phyloP scores from a whole-genome alignment of 2,329 filamentous ascomycete genomes.

The Cladophialophora chaetospira region DNA sequence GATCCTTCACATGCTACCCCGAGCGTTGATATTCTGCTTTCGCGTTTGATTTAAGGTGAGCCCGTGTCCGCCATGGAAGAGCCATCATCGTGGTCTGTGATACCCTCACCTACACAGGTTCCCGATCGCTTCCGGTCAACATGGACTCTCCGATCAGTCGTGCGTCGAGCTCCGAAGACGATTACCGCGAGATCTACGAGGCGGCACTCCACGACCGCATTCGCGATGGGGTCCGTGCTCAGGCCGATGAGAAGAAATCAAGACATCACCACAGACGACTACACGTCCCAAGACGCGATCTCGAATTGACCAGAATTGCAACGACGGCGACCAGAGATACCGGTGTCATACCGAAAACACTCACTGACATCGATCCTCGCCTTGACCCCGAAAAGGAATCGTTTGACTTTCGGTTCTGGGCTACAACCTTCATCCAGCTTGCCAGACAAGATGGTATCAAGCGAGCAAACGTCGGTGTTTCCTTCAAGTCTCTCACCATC shows the following conservation, averaged over 20 bases:
- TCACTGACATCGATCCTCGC: constrained; percentile 21
- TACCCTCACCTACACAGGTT: no score
- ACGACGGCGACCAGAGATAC: constrained; percentile 15
- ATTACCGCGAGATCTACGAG: constrained; percentile 15
- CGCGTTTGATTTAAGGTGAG: no score
- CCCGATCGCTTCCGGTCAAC: background rate
- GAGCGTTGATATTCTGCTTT: no score
- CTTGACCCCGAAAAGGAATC: constrained; percentile 19
- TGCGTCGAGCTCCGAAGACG: constrained; percentile 14
- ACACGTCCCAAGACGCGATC: background rate
- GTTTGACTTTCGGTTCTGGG: constrained; percentile 26
- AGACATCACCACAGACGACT: background rate
- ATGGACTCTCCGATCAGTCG: constrained; percentile 15
- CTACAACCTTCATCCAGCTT: constrained; percentile 18
- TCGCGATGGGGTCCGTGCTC: constrained; percentile 13
- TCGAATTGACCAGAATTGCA: constrained; percentile 18
- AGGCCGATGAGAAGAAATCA: constrained; percentile 3
- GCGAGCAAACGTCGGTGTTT: constrained; percentile 51
- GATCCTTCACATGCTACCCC: no score
- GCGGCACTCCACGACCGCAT: constrained; percentile 17
- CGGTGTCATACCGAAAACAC: constrained; percentile 6
- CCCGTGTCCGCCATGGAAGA: no score
- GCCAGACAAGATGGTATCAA: constrained; percentile 22
- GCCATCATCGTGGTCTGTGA: no score
- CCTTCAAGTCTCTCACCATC: constrained; percentile 66